These are phyloP conservation scores for Sergeia podlipaevii DNA, from an alignment of 208 protist species.

Conservation along the genomic window DNA sequence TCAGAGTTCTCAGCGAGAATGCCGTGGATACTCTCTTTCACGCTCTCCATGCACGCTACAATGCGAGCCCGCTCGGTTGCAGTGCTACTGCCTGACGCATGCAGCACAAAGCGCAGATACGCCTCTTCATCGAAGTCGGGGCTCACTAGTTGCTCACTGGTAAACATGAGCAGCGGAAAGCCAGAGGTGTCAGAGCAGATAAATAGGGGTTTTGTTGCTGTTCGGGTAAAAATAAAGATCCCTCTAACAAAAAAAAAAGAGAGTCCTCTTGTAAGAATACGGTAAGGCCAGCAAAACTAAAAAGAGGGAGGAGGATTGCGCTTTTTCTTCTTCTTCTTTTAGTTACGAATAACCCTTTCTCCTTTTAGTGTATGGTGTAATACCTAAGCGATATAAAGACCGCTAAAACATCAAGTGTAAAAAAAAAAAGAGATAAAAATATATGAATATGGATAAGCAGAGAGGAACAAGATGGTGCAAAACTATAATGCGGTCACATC, in stretches of 20 bases:
- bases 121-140: conserved; percentile 72
- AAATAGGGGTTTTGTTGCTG: background rate
- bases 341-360: no score
- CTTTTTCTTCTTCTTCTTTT: no score
- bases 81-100: conserved; percentile 20
- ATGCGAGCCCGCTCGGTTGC: conserved; percentile 53
- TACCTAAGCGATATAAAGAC: no score
- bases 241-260: background rate
- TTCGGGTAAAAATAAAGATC: no score
- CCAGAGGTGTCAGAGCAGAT: background rate
- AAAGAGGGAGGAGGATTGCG: background rate
- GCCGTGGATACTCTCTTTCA: conserved; percentile 39
- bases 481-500: no score
- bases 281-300: background rate
- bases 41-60: conserved; percentile 33
- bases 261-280: background rate
- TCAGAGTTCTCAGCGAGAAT: conserved; percentile 58
- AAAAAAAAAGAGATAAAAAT: conserved; percentile 9
- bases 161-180: no score
- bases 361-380: no score
- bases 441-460: conserved; percentile 3
- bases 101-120: conserved; percentile 76
- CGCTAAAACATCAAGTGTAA: background rate
- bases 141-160: conserved; percentile 53
- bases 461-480: conserved; percentile 1